Evolutionary conservation across 805 yeast genomes (phyloP).

Genomic region (Ogataea naganishii): DNA sequence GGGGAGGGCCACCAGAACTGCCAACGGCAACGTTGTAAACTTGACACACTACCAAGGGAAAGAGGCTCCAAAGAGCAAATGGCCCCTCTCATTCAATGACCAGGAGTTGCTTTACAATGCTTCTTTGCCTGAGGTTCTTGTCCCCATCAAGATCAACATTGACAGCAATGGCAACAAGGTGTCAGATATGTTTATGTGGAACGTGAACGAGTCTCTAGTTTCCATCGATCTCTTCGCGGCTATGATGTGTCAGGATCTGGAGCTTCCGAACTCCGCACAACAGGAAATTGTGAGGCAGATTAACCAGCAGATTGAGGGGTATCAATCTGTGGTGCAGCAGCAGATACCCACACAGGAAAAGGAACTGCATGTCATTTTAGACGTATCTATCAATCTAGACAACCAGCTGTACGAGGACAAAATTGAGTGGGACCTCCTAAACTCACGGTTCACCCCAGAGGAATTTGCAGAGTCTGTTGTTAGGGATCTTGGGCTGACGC

Average conservation of each 20-base stretch:
- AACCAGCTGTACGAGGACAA: slow-evolving; percentile 83
- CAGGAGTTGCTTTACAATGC: slow-evolving; percentile 25
- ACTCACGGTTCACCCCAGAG: slow-evolving; percentile 61
- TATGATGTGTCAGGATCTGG: slow-evolving; percentile 75
- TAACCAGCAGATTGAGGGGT: slow-evolving; percentile 73
- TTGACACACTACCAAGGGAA: slow-evolving; percentile 26
- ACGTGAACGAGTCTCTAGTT: slow-evolving; percentile 50
- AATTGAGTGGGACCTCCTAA: slow-evolving; percentile 84
- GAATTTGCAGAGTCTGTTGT: slow-evolving; percentile 76
- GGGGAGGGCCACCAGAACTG: slow-evolving; percentile 5
- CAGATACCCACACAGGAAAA: slow-evolving; percentile 45
- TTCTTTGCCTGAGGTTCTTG: slow-evolving; percentile 33
- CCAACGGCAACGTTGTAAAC: slow-evolving; percentile 10
- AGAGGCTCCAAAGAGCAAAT: slow-evolving; percentile 31
- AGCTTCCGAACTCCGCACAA: slow-evolving; percentile 60
- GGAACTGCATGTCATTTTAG: slow-evolving; percentile 70
- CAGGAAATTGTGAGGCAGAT: slow-evolving; percentile 61
- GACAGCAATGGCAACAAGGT: slow-evolving; percentile 48
- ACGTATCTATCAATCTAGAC: slow-evolving; percentile 74
- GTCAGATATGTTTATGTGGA: slow-evolving; percentile 70
- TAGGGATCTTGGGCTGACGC: slow-evolving; percentile 70
- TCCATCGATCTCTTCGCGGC: slow-evolving; percentile 71
- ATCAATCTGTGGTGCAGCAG: slow-evolving; percentile 50
- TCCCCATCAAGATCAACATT: slow-evolving; percentile 60
- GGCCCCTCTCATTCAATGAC: slow-evolving; percentile 24